Conservation (phyloP, 768 basidiomycete species). For the Trametes gibbosa region DNA sequence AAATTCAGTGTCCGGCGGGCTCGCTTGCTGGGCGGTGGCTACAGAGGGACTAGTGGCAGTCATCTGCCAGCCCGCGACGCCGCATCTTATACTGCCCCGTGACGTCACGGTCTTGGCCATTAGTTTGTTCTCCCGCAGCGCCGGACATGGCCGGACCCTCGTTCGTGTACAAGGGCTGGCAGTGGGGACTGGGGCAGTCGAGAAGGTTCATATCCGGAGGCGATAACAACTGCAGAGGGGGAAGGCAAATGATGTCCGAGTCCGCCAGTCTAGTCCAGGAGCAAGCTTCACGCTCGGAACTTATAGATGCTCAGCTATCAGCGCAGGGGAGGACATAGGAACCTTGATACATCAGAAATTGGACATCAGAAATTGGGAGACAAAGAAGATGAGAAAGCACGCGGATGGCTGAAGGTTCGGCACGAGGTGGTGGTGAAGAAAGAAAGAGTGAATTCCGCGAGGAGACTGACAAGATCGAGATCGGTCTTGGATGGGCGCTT, state of each 20-base stretch:
- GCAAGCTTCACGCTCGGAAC: too few relatives aligned
- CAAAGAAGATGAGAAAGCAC: not conserved
- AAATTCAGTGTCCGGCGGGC: constrained; percentile 5
- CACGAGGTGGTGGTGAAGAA: constrained; percentile 1
- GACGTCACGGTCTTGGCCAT: constrained; percentile 18
- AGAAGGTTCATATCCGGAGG: constrained; percentile 3
- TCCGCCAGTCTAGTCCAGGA: too few relatives aligned
- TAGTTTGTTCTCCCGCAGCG: constrained; percentile 9
- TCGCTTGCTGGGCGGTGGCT: constrained; percentile 10
- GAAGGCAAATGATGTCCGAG: too few relatives aligned
- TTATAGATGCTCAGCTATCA: not conserved
- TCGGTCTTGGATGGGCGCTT: too few relatives aligned
- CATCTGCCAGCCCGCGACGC: constrained; percentile 8
- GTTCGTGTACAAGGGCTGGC: not conserved
- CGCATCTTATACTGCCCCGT: constrained; percentile 19
- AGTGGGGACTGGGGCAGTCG: not conserved
- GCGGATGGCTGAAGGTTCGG: not conserved
- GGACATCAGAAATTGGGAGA: not conserved
- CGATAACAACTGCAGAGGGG: not conserved
- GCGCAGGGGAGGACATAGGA: not conserved
- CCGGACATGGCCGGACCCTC: constrained; percentile 1
- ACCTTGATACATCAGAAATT: too few relatives aligned
- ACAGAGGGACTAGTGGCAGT: constrained; percentile 3
- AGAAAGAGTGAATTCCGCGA: constrained; percentile 2
- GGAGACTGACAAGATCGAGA: not conserved